Percentiles rank a stretch among this genome's conserved stretches.
phyloP scores from a whole-genome alignment of 192 early-diverging fungal genomes.

The Fimicolochytrium jonesii region DNA sequence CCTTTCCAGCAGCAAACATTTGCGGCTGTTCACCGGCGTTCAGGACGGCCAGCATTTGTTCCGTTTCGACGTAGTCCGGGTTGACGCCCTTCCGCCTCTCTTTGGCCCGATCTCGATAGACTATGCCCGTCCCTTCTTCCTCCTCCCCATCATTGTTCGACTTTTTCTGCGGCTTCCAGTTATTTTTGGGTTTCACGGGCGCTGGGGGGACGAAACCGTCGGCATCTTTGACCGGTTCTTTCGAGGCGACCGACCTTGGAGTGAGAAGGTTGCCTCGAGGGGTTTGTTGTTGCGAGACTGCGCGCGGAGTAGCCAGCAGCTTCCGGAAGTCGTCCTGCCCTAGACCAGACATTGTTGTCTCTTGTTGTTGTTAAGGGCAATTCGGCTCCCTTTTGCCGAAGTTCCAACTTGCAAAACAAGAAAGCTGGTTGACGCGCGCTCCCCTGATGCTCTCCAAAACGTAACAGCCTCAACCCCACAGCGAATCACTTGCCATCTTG shows the following conservation, averaged over 20 bases:
- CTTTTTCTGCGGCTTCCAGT: constrained; percentile 41
- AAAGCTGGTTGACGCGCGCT: too few relatives aligned
- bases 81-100: constrained; percentile 74
- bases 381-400: too few relatives aligned
- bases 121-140: constrained; percentile 4
- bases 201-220: neutral
- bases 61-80: constrained; percentile 61
- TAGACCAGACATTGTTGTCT: constrained; percentile 29
- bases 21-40: constrained; percentile 12
- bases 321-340: constrained; percentile 79
- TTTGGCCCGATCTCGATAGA: constrained; percentile 90
- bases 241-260: neutral
- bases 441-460: too few relatives aligned
- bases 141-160: constrained; percentile 25
- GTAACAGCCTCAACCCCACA: too few relatives aligned
- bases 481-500: too few relatives aligned
- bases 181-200: constrained; percentile 27
- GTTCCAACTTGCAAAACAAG: too few relatives aligned
- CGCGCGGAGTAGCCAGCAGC: constrained; percentile 67
- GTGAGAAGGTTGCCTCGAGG: neutral
- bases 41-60: constrained; percentile 52
- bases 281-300: constrained; percentile 22
- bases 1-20: neutral
- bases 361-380: neutral
- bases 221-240: neutral